Evolutionary conservation across 2,329 filamentous ascomycete species (phyloP), one percentile per base, ranked within the genome.

Genomic region (Fusarium scirpi): DNA sequence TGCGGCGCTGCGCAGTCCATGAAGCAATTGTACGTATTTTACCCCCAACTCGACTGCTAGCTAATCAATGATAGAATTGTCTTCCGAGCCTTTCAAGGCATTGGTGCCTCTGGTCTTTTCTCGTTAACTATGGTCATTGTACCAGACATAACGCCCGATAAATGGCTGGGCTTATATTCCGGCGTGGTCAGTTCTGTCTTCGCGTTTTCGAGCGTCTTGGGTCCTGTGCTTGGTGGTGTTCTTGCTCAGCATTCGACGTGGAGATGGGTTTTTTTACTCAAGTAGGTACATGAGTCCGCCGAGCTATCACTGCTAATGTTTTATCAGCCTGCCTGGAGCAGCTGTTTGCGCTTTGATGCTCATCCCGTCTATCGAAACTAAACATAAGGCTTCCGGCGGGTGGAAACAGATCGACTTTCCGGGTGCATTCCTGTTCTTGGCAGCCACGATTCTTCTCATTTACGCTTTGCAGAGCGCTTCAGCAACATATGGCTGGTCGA

Each of bases 241-340:
- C 43, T 63, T 5, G 38, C 44, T 15, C 55, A 63, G 41, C 54
- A 63, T 24, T 67, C 47, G 34, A 49, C 53, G 9, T 58, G 56
- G 54, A 59, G 46, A 47, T 62, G 53, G 62, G 48, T 63, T 4
- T 63, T 63, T 43, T 48, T 58, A 15, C 60, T 63, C 25, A 63
- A 60, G 55, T 57, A 43, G 5, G 58, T 16, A 2, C 30, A 32
- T 27, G 34, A 12, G n/a, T 10, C 6, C 15, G 8, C 12, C 8
- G n/a, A 11, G 12, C 4, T 9, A 29, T 16, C 2, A 29, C 13
- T 13, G 12, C 51, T 43, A 12, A 30, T 27, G 12, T 4, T 30
- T 24, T 3, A 12, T 7, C 15, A 43, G 38, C 11, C 38, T 53
- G 5, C 49, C 49, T 20, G 49, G 49, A 16, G 25, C 51, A 30